These are phyloP conservation scores for Vitis hybrid DNA, from an alignment of 177 flowering plant genomes.

Conservation along the genomic window DNA sequence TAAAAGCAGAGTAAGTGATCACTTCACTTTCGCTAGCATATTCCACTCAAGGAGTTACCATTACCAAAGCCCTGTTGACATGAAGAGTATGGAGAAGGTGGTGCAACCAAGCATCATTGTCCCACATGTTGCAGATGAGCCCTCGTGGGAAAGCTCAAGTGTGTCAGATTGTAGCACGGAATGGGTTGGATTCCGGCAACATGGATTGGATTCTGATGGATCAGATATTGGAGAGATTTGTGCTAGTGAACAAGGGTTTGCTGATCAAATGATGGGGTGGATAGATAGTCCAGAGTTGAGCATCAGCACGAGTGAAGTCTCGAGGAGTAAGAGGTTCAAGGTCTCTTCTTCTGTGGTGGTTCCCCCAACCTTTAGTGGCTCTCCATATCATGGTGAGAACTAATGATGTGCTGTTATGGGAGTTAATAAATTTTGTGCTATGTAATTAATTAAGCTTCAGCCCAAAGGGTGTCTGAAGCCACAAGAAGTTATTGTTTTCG, in stretches of 20 bases:
- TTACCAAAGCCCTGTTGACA: constrained; percentile 28
- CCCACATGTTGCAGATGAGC: constrained; percentile 36
- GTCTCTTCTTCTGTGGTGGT: constrained; percentile 75
- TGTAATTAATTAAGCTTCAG: too few relatives aligned
- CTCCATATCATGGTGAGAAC: constrained; percentile 7
- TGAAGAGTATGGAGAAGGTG: constrained; percentile 48
- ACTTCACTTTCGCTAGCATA: constrained; percentile 69
- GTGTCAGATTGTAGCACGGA: constrained; percentile 40
- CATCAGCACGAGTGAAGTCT: constrained; percentile 5
- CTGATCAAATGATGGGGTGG: constrained; percentile 45
- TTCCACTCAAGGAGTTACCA: constrained; percentile 36
- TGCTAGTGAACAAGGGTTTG: constrained; percentile 15
- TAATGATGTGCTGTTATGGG: too few relatives aligned
- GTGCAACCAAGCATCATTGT: constrained; percentile 76
- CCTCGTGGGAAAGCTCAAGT: constrained; percentile 47
- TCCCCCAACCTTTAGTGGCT: constrained; percentile 64
- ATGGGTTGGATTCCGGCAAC: constrained; percentile 29
- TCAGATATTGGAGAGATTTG: constrained; percentile 40
- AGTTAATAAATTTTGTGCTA: too few relatives aligned
- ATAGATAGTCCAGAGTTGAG: constrained; percentile 30
- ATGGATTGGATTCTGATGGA: constrained; percentile 43
- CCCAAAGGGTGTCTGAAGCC: too few relatives aligned
- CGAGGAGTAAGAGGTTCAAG: constrained; percentile 66
- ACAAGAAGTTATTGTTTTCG: too few relatives aligned
- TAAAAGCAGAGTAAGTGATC: constrained; percentile 71